These are phyloP conservation scores for Xanthoconium purpureum DNA, from an alignment of 768 basidiomycete species.

Conservation along the genomic window DNA sequence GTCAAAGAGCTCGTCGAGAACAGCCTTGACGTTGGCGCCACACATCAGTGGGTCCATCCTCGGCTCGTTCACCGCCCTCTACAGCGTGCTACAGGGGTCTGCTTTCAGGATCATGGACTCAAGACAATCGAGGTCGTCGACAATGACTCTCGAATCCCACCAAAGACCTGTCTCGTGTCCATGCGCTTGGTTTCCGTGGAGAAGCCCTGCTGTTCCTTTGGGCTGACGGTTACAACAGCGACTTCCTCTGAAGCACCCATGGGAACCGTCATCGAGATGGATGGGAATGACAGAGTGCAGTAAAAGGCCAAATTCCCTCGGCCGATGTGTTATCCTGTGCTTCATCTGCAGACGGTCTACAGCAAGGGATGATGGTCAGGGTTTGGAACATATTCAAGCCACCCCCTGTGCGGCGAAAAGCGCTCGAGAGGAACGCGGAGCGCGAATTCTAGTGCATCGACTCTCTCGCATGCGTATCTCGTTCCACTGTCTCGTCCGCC, in stretches of 20 bases:
- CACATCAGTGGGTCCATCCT: conserved; percentile 59
- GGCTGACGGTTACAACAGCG: conserved; percentile 69
- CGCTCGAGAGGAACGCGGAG: conserved; percentile 83
- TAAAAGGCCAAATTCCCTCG: conserved; percentile 66
- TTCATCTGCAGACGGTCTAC: neutral
- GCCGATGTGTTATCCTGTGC: conserved; percentile 48
- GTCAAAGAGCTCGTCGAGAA: conserved; percentile 98
- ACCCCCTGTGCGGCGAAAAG: conserved; percentile 88
- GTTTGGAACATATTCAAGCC: conserved; percentile 72
- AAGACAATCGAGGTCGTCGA: conserved; percentile 84
- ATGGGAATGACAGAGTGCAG: conserved; percentile 56
- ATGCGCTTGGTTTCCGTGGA: conserved; percentile 92
- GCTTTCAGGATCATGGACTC: conserved; percentile 85
- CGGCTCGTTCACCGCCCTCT: neutral
- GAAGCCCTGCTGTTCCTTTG: conserved; percentile 92
- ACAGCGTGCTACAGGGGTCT: conserved; percentile 58
- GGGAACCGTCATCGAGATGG: conserved; percentile 76
- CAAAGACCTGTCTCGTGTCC: conserved; percentile 68
- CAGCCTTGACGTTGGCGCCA: conserved; percentile 89
- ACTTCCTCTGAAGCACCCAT: conserved; percentile 70
- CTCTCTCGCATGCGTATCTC: conserved; percentile 80
- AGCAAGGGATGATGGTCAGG: conserved; percentile 86
- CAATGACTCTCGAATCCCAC: too few relatives aligned
- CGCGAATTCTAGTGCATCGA: conserved; percentile 83
- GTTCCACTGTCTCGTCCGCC: conserved; percentile 44